These are phyloP conservation scores for Garcileccinum viscosum DNA, from an alignment of 1,284 basidiomycete species.

Conservation along the genomic window DNA sequence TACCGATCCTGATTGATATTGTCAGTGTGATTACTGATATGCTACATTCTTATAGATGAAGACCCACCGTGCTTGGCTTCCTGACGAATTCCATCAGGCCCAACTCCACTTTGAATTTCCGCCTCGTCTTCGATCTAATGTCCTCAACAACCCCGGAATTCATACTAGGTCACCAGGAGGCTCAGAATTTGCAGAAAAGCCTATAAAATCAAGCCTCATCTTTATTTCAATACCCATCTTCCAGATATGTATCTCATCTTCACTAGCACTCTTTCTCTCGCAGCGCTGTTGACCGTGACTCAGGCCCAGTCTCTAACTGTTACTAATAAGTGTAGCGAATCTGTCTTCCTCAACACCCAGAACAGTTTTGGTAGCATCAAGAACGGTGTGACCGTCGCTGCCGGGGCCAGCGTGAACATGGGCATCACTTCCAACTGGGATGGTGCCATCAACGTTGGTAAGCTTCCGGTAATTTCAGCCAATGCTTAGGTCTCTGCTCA, in stretches of 20 bases:
- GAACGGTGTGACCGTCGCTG: slow-evolving; percentile 34
- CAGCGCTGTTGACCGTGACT: slow-evolving; percentile 21
- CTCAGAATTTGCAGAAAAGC: not conserved
- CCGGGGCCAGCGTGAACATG: slow-evolving; percentile 33
- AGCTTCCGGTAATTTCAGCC: slow-evolving; percentile 2
- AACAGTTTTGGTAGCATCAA: slow-evolving; percentile 36
- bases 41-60: too few relatives aligned
- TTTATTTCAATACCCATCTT: not conserved
- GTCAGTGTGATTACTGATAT: not conserved
- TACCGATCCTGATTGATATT: not conserved
- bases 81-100: not conserved
- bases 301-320: slow-evolving; percentile 41
- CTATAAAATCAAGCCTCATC: slow-evolving; percentile 19
- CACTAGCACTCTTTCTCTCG: slow-evolving; percentile 29
- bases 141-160: slow-evolving; percentile 2
- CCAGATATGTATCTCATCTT: slow-evolving; percentile 29
- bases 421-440: slow-evolving; percentile 42
- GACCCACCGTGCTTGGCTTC: not conserved
- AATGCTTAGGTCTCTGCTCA: slow-evolving; percentile 7
- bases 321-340: slow-evolving; percentile 34
- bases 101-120: not conserved
- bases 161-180: slow-evolving; percentile 5
- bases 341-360: slow-evolving; percentile 39
- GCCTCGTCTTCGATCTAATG: not conserved
- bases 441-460: slow-evolving; percentile 42